Conservation (phyloP, 257 asterid species). For the Phtheirospermum japonicum region DNA sequence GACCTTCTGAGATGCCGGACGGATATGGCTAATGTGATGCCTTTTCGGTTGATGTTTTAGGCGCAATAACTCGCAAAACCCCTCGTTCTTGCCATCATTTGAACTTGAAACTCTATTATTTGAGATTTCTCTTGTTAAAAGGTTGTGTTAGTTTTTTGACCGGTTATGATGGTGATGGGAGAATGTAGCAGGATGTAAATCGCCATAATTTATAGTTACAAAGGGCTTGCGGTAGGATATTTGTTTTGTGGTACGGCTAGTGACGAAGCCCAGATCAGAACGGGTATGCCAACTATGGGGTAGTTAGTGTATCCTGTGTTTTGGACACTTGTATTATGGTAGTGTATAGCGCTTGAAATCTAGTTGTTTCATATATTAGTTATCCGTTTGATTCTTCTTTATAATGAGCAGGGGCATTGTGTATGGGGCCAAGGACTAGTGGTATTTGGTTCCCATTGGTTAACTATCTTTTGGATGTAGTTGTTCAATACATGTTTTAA, state of each 20-base stretch:
- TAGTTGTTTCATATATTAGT: not conserved
- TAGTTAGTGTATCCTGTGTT: constrained; percentile 5
- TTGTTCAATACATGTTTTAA: too few species aligned
- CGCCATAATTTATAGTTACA: constrained; percentile 11
- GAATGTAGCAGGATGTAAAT: constrained; percentile 6
- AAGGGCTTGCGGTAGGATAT: constrained; percentile 30
- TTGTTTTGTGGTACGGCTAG: constrained; percentile 20
- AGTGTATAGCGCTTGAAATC: constrained; percentile 27
- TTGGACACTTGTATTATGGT: constrained; percentile 2
- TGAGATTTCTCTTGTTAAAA: not conserved
- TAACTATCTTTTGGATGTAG: too few species aligned
- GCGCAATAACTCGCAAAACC: not conserved
- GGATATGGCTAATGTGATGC: constrained; percentile 2
- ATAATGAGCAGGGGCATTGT: not conserved
- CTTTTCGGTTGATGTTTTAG: constrained; percentile 6
- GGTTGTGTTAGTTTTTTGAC: constrained; percentile 1
- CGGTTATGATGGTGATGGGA: constrained; percentile 13
- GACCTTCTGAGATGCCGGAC: not conserved
- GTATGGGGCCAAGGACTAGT: too few species aligned
- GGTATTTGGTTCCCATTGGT: not conserved
- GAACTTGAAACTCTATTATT: not conserved
- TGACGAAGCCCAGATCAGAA: constrained; percentile 16
- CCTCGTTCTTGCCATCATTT: constrained; percentile 1
- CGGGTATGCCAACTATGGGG: constrained; percentile 10
- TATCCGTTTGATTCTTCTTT: not conserved